Percentiles rank a stretch among this genome's conserved stretches.
Conservation (phyloP, 352 stramenopile species). For the Pythium angustatum region DNA sequence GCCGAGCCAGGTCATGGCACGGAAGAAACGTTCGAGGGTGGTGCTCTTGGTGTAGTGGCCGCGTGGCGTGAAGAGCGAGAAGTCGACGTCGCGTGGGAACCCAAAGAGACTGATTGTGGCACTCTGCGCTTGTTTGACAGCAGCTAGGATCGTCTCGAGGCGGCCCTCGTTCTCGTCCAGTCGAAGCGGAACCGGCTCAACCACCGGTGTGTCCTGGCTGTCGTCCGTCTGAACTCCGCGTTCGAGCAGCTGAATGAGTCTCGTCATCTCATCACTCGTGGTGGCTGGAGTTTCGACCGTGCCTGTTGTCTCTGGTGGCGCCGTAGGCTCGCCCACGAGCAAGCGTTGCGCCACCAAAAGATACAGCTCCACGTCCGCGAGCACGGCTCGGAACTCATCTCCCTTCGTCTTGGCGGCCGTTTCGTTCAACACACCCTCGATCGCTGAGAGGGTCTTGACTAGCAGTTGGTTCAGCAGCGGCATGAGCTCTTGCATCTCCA, state of each 20-base stretch:
- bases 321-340: not conserved
- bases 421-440: not conserved
- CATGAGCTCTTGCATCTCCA: slow-evolving; percentile 22
- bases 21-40: slow-evolving; percentile 22
- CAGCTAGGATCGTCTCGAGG: not conserved
- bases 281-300: not conserved
- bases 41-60: slow-evolving; percentile 33
- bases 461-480: slow-evolving; percentile 3
- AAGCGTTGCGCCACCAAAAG: not conserved
- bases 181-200: not conserved
- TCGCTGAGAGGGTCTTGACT: not conserved
- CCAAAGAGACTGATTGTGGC: slow-evolving; percentile 5
- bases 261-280: too few species aligned
- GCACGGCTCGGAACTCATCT: not conserved
- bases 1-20: slow-evolving; percentile 29
- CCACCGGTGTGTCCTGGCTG: too few species aligned
- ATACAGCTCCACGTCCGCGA: not conserved
- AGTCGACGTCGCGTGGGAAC: slow-evolving; percentile 21
- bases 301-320: not conserved
- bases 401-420: not conserved
- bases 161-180: not conserved
- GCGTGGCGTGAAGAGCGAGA: slow-evolving; percentile 32
- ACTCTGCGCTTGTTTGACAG: not conserved
- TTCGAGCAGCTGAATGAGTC: too few species aligned
- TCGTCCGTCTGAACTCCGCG: too few species aligned